phyloP scores from a whole-genome alignment of 352 stramenopile genomes.

The Phytophthora hybrid region DNA sequence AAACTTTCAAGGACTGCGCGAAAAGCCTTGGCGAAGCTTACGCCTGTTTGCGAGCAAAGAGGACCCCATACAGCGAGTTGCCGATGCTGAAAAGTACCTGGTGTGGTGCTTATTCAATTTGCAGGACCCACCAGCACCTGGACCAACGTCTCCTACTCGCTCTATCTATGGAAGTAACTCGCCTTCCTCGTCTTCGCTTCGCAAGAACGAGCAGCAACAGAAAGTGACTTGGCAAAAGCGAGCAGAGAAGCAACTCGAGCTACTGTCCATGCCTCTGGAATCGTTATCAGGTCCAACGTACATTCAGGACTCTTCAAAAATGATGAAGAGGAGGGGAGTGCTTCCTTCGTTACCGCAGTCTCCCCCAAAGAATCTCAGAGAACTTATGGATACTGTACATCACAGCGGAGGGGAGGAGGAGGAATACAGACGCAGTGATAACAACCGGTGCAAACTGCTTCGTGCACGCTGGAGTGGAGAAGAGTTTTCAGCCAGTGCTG shows the following conservation, averaged over 20 bases:
- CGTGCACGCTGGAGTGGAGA: slow-evolving; percentile 44
- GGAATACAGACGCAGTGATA: slow-evolving; percentile 11
- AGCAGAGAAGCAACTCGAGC: slow-evolving; percentile 70
- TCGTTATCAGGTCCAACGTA: slow-evolving; percentile 55
- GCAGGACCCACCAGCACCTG: slow-evolving; percentile 12
- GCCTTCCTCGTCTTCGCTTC: slow-evolving; percentile 21
- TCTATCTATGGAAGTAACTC: slow-evolving; percentile 15
- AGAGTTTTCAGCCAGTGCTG: slow-evolving; percentile 48
- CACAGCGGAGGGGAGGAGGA: slow-evolving; percentile 27
- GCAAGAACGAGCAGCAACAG: slow-evolving; percentile 32
- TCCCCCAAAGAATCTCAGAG: slow-evolving; percentile 66
- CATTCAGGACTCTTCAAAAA: slow-evolving; percentile 75
- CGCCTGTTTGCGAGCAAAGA: slow-evolving; percentile 26
- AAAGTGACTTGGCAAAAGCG: slow-evolving; percentile 64
- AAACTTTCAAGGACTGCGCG: slow-evolving; percentile 50
- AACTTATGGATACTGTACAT: slow-evolving; percentile 66
- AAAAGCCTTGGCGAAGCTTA: slow-evolving; percentile 37
- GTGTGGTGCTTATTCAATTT: slow-evolving; percentile 71
- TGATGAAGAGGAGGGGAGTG: slow-evolving; percentile 80
- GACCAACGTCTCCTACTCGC: slow-evolving; percentile 5
- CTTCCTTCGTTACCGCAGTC: slow-evolving; percentile 66
- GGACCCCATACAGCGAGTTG: slow-evolving; percentile 52
- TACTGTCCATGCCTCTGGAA: slow-evolving; percentile 78
- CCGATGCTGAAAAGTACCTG: slow-evolving; percentile 68
- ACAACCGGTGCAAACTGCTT: slow-evolving; percentile 28